A percentile compares a stretch with the other conserved stretches of the same genome.
phyloP scores from a whole-genome alignment of 2,329 filamentous ascomycete genomes.

The Fusarium tupiense region DNA sequence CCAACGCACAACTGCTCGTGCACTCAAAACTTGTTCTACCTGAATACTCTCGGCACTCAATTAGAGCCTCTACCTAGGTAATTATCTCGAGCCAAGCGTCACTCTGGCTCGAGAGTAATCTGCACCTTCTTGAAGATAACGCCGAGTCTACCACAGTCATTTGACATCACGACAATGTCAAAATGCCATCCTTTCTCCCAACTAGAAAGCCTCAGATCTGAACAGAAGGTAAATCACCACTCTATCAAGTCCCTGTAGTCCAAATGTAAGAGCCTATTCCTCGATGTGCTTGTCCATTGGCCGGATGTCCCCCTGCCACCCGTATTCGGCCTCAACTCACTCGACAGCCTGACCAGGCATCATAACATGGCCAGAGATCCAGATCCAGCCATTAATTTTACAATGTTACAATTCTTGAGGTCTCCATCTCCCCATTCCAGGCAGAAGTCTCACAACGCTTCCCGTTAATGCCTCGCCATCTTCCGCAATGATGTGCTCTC shows the following conservation, averaged over 20 bases:
- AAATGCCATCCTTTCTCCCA: neutral
- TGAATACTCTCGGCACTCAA: neutral
- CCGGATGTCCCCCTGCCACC: neutral
- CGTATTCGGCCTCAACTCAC: neutral
- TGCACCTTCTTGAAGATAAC: neutral
- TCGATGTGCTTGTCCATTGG: neutral
- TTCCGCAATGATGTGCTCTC: neutral
- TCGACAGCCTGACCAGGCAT: neutral
- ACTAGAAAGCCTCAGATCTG: neutral
- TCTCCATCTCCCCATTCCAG: accelerated
- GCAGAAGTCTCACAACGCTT: neutral
- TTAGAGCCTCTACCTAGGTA: neutral
- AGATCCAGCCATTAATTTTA: no score
- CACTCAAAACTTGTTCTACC: neutral
- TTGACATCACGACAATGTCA: neutral
- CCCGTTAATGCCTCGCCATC: neutral
- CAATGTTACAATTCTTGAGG: accelerated
- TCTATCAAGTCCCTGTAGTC: neutral
- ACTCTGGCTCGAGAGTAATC: neutral
- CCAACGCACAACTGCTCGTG: neutral
- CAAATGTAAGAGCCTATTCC: neutral
- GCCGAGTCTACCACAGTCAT: neutral
- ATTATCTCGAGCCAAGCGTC: neutral
- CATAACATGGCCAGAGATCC: neutral
- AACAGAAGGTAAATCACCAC: neutral